These are phyloP conservation scores for Barnettozyma vustinii DNA, from an alignment of 805 yeast species.

Conservation along the genomic window DNA sequence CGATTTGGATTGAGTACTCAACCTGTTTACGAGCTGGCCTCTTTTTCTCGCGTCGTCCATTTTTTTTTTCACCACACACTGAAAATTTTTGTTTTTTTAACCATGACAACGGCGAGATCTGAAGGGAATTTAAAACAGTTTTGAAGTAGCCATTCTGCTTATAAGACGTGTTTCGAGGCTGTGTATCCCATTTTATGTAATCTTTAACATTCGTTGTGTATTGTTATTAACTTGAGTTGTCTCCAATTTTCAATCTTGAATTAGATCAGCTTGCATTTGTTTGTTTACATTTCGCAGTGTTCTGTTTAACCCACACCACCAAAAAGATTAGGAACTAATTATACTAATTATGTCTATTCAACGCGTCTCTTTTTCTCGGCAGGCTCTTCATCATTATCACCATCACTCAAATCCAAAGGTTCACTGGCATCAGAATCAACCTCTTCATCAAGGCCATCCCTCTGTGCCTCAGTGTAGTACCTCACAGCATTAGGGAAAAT, in stretches of 20 bases:
- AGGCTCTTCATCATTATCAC: constrained; percentile 13
- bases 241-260: background rate
- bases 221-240: too few species aligned
- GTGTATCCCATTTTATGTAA: background rate
- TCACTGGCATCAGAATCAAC: constrained; percentile 49
- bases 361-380: background rate
- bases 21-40: background rate
- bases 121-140: background rate
- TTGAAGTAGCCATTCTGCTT: background rate
- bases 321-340: too few species aligned
- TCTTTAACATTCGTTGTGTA: too few species aligned
- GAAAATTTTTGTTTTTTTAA: background rate
- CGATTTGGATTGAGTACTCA: background rate
- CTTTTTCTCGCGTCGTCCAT: background rate
- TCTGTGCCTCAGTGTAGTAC: constrained; percentile 69
- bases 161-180: background rate
- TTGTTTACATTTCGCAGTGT: background rate
- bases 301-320: background rate
- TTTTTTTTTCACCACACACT: background rate
- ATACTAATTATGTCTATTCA: background rate
- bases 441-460: constrained; percentile 54
- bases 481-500: constrained; percentile 81
- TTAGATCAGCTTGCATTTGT: too few species aligned
- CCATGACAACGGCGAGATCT: background rate
- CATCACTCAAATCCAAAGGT: constrained; percentile 37